Percentiles rank a stretch among this genome's conserved stretches.
These are phyloP conservation scores for Trichopus zeylanicus DNA, from an alignment of 116 monocot species.

Conservation along the genomic window DNA sequence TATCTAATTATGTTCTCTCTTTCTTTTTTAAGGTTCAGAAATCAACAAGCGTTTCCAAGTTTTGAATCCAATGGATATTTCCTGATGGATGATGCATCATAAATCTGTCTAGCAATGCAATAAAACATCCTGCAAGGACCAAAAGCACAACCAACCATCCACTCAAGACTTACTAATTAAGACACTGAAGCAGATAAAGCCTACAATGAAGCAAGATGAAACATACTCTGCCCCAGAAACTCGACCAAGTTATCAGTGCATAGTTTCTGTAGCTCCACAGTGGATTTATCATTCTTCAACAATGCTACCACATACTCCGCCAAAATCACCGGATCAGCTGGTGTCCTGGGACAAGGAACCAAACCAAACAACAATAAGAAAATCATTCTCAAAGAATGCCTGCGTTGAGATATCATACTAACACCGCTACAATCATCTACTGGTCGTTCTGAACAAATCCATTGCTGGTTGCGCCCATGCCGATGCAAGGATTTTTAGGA, in stretches of 20 bases:
- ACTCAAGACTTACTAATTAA: too few species aligned
- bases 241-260: slow-evolving; percentile 57
- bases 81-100: too few species aligned
- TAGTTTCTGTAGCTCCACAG: slow-evolving; percentile 45
- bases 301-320: slow-evolving; percentile 60
- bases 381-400: slow-evolving; percentile 7
- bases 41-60: too few species aligned
- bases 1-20: too few species aligned
- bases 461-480: too few species aligned
- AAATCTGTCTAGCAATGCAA: too few species aligned
- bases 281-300: slow-evolving; percentile 61
- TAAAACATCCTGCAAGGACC: too few species aligned
- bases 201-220: neutral
- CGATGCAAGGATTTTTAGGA: neutral
- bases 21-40: too few species aligned
- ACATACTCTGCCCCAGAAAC: slow-evolving; percentile 58
- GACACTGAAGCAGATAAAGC: neutral
- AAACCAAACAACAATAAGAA: neutral
- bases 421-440: too few species aligned
- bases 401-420: neutral
- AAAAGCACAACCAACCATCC: too few species aligned
- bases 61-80: too few species aligned
- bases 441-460: too few species aligned
- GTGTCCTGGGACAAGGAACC: slow-evolving; percentile 34
- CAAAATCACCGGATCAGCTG: slow-evolving; percentile 54